Conservation (phyloP, 2,329 filamentous ascomycete genomes). For the Trichoderma arundinaceum region DNA sequence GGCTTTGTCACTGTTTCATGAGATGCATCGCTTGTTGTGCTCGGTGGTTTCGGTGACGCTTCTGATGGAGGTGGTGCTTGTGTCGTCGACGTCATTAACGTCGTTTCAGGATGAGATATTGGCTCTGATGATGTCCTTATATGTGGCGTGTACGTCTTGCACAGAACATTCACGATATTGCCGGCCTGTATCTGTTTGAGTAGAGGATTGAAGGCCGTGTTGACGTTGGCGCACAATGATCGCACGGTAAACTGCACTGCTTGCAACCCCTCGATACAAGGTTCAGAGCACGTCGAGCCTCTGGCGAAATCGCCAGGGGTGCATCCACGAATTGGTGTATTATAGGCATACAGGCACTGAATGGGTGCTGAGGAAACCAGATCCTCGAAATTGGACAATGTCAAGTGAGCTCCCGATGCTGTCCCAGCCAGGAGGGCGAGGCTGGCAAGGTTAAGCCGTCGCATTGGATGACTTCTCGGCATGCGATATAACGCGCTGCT, state of each 20-base stretch:
- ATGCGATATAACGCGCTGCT: not conserved
- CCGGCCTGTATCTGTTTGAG: conserved; percentile 7
- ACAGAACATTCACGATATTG: conserved; percentile 11
- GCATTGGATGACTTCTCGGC: conserved; percentile 12
- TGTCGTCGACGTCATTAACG: conserved; percentile 5
- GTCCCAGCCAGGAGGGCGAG: conserved; percentile 34
- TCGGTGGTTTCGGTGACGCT: not conserved
- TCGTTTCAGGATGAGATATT: not conserved
- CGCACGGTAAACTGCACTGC: conserved; percentile 40
- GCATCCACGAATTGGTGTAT: conserved; percentile 49
- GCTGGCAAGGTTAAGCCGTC: not conserved
- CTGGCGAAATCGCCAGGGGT: conserved; percentile 44
- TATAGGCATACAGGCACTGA: conserved; percentile 51
- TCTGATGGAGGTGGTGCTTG: not conserved
- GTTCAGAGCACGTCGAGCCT: conserved; percentile 46
- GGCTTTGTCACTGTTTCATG: not conserved
- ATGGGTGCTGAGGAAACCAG: conserved; percentile 46
- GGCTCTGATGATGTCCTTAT: conserved; percentile 2
- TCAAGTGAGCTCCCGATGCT: conserved; percentile 38
- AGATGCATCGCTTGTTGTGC: not conserved
- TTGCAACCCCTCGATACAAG: conserved; percentile 44
- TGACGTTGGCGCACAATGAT: conserved; percentile 27
- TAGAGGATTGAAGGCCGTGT: conserved; percentile 29
- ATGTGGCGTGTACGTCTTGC: not conserved
- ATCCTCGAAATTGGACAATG: conserved; percentile 50